phyloP scores from a whole-genome alignment of 768 basidiomycete genomes.

The Tubosaeta sp. region DNA sequence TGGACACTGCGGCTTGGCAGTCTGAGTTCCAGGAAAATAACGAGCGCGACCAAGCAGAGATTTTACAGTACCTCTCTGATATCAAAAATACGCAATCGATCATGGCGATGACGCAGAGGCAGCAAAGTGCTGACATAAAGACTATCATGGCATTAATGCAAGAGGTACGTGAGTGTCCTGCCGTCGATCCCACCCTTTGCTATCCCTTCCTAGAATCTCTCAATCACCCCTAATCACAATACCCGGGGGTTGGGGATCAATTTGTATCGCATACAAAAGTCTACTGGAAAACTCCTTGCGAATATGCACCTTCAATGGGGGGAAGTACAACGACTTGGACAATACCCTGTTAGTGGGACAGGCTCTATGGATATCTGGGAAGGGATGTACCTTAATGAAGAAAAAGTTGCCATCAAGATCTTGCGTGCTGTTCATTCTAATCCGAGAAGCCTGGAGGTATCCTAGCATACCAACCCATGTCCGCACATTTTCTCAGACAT shows the following conservation, averaged over 20 bases:
- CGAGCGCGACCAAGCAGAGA: slow-evolving; percentile 40
- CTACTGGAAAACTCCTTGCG: slow-evolving; percentile 45
- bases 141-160: slow-evolving; percentile 50
- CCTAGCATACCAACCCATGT: neutral
- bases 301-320: slow-evolving; percentile 48
- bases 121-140: slow-evolving; percentile 33
- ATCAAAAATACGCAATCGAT: slow-evolving; percentile 40
- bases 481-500: slow-evolving; percentile 1
- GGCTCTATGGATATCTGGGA: slow-evolving; percentile 54
- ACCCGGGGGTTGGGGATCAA: slow-evolving; percentile 46
- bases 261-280: slow-evolving; percentile 46
- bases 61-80: slow-evolving; percentile 41
- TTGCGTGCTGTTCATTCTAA: slow-evolving; percentile 48
- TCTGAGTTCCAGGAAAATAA: slow-evolving; percentile 35
- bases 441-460: slow-evolving; percentile 41
- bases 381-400: slow-evolving; percentile 48
- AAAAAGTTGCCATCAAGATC: slow-evolving; percentile 56
- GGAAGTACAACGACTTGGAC: slow-evolving; percentile 47
- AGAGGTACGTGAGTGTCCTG: slow-evolving; percentile 28
- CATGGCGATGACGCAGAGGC: slow-evolving; percentile 30
- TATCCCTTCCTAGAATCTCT: slow-evolving; percentile 21
- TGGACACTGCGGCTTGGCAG: slow-evolving; percentile 49
- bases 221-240: slow-evolving; percentile 10
- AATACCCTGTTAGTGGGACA: slow-evolving; percentile 48
- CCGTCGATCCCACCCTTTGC: slow-evolving; percentile 8